Evolutionary conservation across 1,139 yeast genomes (phyloP).

Genomic region (Hansenula sp.): DNA sequence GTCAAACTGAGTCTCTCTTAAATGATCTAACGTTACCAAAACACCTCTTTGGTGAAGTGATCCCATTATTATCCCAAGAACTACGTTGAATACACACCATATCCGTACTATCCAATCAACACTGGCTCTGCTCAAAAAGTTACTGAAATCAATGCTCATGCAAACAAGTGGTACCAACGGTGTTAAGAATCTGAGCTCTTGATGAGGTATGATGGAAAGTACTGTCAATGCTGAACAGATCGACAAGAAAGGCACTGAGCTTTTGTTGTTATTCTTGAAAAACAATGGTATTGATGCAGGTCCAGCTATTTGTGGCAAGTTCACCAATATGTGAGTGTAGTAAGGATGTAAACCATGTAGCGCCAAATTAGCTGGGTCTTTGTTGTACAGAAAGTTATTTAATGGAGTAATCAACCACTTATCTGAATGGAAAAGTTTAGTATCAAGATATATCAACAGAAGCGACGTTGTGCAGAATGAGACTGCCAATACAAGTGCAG

Average conservation of each 20-base stretch:
- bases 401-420: conserved; percentile 60
- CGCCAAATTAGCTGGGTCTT: conserved; percentile 52
- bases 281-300: conserved; percentile 56
- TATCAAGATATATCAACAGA: conserved; percentile 50
- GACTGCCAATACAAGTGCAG: conserved; percentile 21
- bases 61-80: conserved; percentile 68
- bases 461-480: conserved; percentile 34
- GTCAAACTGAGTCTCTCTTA: conserved; percentile 21
- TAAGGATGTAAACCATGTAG: conserved; percentile 81
- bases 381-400: conserved; percentile 73
- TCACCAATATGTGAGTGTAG: conserved; percentile 68
- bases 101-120: conserved; percentile 27
- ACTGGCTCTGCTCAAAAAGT: conserved; percentile 19
- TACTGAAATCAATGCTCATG: conserved; percentile 50
- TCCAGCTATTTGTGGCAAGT: conserved; percentile 78
- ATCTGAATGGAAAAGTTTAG: conserved; percentile 27
- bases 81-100: conserved; percentile 66
- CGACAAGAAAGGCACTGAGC: conserved; percentile 46
- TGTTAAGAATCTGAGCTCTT: conserved; percentile 78
- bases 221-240: conserved; percentile 55
- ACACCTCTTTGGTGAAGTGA: conserved; percentile 88
- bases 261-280: conserved; percentile 20
- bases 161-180: conserved; percentile 75
- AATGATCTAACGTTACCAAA: conserved; percentile 51
- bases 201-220: conserved; percentile 80